A percentile compares a stretch with the other conserved stretches of the same genome.
Evolutionary conservation across 129 eudicot genomes (phyloP).

Genomic region (Saussurea involucrata): DNA sequence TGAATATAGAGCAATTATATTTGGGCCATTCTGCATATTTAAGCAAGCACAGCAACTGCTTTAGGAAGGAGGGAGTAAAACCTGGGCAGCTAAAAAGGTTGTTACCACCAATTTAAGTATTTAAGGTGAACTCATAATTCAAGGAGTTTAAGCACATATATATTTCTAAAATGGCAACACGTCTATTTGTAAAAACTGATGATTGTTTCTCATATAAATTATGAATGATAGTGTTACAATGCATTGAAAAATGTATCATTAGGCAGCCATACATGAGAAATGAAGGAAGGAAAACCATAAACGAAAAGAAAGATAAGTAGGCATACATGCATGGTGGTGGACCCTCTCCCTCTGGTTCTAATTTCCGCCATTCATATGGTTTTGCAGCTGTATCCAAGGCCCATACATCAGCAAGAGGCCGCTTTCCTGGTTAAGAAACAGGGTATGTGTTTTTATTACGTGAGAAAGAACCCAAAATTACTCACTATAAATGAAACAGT

Average conservation of each 20-base stretch:
- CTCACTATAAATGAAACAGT: constrained; percentile 42
- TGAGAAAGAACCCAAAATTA: constrained; percentile 20
- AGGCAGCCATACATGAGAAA: constrained; percentile 6
- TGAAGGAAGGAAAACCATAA: background rate
- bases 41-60: constrained; percentile 15
- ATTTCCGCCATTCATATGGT: constrained; percentile 90
- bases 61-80: background rate
- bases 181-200: background rate
- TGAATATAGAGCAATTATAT: constrained; percentile 6
- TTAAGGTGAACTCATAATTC: background rate
- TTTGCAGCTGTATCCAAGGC: constrained; percentile 99
- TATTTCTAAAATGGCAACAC: constrained; percentile 8
- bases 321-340: constrained; percentile 92
- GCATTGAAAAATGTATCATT: background rate
- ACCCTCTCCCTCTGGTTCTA: constrained; percentile 95
- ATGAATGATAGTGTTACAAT: background rate
- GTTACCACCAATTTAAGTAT: background rate
- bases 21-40: background rate
- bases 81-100: background rate
- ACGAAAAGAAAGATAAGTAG: background rate
- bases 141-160: constrained; percentile 9
- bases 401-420: constrained; percentile 99
- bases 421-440: constrained; percentile 60
- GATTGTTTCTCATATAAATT: background rate
- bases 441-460: constrained; percentile 40